Conservation (phyloP, 345 rosid species). For the Lenwebbia sp. region DNA sequence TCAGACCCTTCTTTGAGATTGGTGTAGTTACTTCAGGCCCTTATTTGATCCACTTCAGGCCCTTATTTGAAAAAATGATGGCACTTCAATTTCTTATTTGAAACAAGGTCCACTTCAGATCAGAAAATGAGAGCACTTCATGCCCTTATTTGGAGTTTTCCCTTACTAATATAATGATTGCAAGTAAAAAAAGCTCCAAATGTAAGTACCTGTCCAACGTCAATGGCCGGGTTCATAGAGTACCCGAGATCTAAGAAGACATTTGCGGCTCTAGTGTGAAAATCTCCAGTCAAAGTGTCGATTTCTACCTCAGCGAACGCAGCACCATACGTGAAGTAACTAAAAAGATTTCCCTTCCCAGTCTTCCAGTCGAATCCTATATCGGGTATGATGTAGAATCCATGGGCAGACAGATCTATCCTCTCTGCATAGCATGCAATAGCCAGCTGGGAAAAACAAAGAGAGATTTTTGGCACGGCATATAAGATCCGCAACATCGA, state of each 20-base stretch:
- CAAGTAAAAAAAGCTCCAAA: not conserved
- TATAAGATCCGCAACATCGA: not conserved
- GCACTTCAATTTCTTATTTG: too few relatives aligned
- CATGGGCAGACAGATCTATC: conserved; percentile 86
- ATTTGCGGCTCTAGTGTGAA: conserved; percentile 66
- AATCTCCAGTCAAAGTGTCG: conserved; percentile 86
- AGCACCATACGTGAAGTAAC: conserved; percentile 81
- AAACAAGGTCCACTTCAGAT: too few relatives aligned
- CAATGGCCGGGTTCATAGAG: conserved; percentile 89
- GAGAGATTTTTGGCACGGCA: not conserved
- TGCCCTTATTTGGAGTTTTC: too few relatives aligned
- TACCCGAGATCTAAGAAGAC: conserved; percentile 73
- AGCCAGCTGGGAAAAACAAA: conserved; percentile 32
- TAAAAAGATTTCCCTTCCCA: conserved; percentile 69
- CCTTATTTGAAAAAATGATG: too few relatives aligned
- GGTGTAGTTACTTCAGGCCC: too few relatives aligned
- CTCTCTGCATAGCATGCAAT: conserved; percentile 55
- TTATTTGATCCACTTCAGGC: too few relatives aligned
- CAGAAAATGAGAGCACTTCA: too few relatives aligned
- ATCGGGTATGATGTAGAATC: conserved; percentile 71
- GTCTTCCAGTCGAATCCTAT: conserved; percentile 70
- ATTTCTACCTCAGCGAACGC: conserved; percentile 89
- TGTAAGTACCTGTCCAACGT: conserved; percentile 68
- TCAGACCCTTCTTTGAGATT: too few relatives aligned
- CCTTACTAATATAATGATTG: too few relatives aligned